These are phyloP conservation scores for Saturnispora dispora DNA, from an alignment of 805 yeast genomes.

Conservation along the genomic window DNA sequence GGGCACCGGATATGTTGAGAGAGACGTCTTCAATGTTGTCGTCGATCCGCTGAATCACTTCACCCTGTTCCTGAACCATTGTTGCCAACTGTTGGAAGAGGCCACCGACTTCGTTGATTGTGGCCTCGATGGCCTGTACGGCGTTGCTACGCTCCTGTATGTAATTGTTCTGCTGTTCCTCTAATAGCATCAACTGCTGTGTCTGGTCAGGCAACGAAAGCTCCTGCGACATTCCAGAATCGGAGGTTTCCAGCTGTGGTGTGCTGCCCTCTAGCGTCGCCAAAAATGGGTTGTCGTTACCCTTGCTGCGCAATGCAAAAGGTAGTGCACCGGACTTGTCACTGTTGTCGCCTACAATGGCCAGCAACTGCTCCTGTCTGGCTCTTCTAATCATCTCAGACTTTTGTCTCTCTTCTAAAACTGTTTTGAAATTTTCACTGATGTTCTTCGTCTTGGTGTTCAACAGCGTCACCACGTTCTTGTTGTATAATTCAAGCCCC, in stretches of 20 bases:
- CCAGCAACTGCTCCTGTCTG: slow-evolving; percentile 76
- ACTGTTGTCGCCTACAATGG: slow-evolving; percentile 23
- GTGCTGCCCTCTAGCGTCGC: slow-evolving; percentile 14
- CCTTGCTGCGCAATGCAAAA: slow-evolving; percentile 19
- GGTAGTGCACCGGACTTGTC: slow-evolving; percentile 14
- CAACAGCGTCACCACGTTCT: slow-evolving; percentile 77
- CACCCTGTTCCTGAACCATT: slow-evolving; percentile 97
- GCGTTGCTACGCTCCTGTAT: slow-evolving; percentile 80
- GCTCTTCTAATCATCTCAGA: slow-evolving; percentile 72
- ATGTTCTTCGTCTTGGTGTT: slow-evolving; percentile 88
- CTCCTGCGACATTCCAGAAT: slow-evolving; percentile 34
- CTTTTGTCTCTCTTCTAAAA: slow-evolving; percentile 79
- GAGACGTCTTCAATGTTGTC: slow-evolving; percentile 90
- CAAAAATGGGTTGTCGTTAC: slow-evolving; percentile 32
- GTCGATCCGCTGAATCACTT: slow-evolving; percentile 90
- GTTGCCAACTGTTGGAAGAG: slow-evolving; percentile 91
- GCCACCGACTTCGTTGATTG: slow-evolving; percentile 93
- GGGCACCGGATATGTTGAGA: slow-evolving; percentile 86
- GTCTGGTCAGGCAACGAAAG: slow-evolving; percentile 69
- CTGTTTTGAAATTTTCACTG: slow-evolving; percentile 83
- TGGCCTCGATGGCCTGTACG: slow-evolving; percentile 93
- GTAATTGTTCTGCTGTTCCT: slow-evolving; percentile 72
- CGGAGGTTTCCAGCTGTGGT: slow-evolving; percentile 35
- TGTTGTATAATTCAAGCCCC: slow-evolving; percentile 67
- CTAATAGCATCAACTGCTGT: slow-evolving; percentile 70